Base-by-base conservation (phyloP, 495 filamentous ascomycete species). In the Chaetomium cochliodes region DNA sequence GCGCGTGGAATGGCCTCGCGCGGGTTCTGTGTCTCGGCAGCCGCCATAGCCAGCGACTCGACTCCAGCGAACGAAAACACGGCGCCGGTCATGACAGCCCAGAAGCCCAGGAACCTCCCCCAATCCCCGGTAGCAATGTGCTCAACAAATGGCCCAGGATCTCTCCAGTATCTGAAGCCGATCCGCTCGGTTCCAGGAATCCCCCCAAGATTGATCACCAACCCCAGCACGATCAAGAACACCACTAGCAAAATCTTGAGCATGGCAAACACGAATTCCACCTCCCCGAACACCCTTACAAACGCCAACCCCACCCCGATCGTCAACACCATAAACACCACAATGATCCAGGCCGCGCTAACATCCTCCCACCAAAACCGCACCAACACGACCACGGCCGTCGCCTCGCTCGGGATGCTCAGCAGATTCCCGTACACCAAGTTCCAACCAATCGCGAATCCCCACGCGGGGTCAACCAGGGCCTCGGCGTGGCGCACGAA, bases 371-470 rank as follows among this genome's bases (percentile, higher is more conserved):
- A 30, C 66, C 84, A 87, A 67, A 80, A 88, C 70, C 84, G 76
- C 57, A 88, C 82, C 25, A 89, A 69, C 8, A 87, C 84, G 22
- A 84, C 82, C 12, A 80, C 80, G 13, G 86, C 86, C n/a, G 84
- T 83, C 47, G 87, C 85, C 73, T 88, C 86, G 68, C 78, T 80
- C 6, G 86, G 86, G 16, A 88, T 82, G 23, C 73, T 76, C 56
- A 84, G 67, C 42, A 76, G 52, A 47, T 77, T 80, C 37, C 80
- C 80, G 62, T 84, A 84, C 2, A 83, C 81, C 56, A 82, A 56
- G 52, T 83, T 84, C 79, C 79, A 82, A 8, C 91, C 91, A 65
- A 93, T 87, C 47, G 91, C 88, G 66, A 96, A 92, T 2, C 91
- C 91, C 74, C 91, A 79, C 60, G 88, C 88, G 39, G 88, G 88